Evolutionary conservation across 2,329 filamentous ascomycete species (phyloP), one percentile per base, ranked within the genome.

Genomic region (Paraphaeosphaeria minitans): DNA sequence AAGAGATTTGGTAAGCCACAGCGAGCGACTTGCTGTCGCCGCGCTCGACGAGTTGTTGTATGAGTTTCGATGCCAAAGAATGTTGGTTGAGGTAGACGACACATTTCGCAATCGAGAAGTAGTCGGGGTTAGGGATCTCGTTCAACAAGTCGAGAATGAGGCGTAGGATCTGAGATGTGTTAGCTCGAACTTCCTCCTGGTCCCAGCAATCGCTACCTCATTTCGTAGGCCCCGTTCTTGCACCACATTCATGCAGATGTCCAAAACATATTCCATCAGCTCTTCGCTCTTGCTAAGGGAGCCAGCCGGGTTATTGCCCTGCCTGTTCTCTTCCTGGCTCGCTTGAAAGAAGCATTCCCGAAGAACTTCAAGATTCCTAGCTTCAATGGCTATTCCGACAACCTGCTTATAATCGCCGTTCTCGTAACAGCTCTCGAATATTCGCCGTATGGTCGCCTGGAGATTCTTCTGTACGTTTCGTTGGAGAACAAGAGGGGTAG

Each of bases 51-150:
- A 99, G 84, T 66, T 92, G 89, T 53, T 86, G 86, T 43, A 99
- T 86, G 79, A 99, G 93, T 62, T 86, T 87, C 10, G 93, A 93
- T 0, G 95, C 95, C 82, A 97, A 90, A 50, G 91, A 89, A 71
- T 97, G 90, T 66, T 96, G 91, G 75, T 97, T 90, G 19, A 99
- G 85, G 71, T 98, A 97, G 39, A 99, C 94, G 31, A 97, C 95
- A 70, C 95, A 99, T 79, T 96, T 96, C 52, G 95, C 94, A 70
- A 99, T 98, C 21, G 95, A 92, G 77, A 99, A 99, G 79, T 97
- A 98, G 75, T 99, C 95, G 0, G 95, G 95, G 59, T 86, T 92
- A 1, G 93, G 91, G 56, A 96, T 95, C 58, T 96, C 92, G 80
- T 90, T 97, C 59, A 99, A 84, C n/a, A 99, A 86, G 59, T 94